phyloP scores from a whole-genome alignment of 2,329 filamentous ascomycete species.

The Coccinonectria pachysandricola region DNA sequence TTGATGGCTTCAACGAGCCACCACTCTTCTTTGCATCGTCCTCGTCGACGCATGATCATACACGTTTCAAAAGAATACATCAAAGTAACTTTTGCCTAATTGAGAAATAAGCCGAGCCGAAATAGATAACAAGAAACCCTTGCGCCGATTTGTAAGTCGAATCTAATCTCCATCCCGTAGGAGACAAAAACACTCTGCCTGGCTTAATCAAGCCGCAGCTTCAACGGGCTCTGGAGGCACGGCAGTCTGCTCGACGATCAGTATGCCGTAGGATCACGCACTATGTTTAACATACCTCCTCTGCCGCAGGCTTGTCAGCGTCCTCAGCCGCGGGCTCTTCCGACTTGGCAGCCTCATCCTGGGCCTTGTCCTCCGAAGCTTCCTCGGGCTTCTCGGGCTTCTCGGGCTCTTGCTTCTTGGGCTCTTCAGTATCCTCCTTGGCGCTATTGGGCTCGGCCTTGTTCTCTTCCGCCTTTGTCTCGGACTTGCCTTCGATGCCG shows the following conservation, averaged over 20 bases:
- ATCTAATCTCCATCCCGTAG: no score
- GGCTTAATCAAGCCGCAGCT: conserved; percentile 20
- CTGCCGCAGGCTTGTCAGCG: conserved; percentile 18
- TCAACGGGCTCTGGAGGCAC: conserved; percentile 26
- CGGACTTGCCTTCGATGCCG: conserved; percentile 37
- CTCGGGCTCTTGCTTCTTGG: conserved; percentile 24
- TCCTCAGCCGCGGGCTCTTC: conserved; percentile 11
- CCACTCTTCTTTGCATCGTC: conserved; percentile 9
- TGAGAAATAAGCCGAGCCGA: conserved; percentile 9
- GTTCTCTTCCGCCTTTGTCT: conserved; percentile 31
- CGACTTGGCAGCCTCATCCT: conserved; percentile 13
- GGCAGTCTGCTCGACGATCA: conserved; percentile 15
- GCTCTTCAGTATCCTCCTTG: conserved; percentile 29
- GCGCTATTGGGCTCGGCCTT: conserved; percentile 29
- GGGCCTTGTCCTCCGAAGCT: conserved; percentile 6
- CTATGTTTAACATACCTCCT: conserved; percentile 23
- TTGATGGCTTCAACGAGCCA: conserved; percentile 7
- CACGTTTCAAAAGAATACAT: conserved; percentile 14
- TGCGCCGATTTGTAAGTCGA: conserved; percentile 16
- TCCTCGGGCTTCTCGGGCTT: conserved; percentile 6
- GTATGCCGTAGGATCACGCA: not conserved
- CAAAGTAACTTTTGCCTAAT: conserved; percentile 17
- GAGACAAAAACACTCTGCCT: conserved; percentile 3
- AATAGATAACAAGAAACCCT: conserved; percentile 16
- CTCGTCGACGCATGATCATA: conserved; percentile 18